Percentiles rank a stretch among this genome's conserved stretches.
phyloP scores from a whole-genome alignment of 208 protist genomes.

The Leishmania gerbilli region DNA sequence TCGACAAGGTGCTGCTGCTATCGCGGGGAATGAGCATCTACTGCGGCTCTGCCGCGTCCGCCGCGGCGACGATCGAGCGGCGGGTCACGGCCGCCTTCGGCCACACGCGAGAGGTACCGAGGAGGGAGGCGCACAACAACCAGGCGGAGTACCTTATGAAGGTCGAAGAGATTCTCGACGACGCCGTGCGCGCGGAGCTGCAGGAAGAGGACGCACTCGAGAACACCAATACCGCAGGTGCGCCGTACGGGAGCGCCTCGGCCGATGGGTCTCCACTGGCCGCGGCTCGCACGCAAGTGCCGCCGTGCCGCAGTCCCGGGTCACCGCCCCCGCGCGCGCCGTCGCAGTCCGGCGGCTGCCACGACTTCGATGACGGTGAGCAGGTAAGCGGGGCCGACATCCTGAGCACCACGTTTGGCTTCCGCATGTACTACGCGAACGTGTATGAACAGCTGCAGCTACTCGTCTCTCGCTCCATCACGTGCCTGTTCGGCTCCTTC shows the following conservation, averaged over 20 bases:
- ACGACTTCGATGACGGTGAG: background rate
- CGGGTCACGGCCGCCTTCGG: slow-evolving; percentile 58
- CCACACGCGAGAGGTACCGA: slow-evolving; percentile 40
- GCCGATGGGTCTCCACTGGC: background rate
- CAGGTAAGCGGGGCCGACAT: slow-evolving; percentile 36
- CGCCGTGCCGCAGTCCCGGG: slow-evolving; percentile 24
- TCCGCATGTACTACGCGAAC: slow-evolving; percentile 85
- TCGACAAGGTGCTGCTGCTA: slow-evolving; percentile 89
- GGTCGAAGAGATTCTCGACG: slow-evolving; percentile 80
- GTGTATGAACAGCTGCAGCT: slow-evolving; percentile 83
- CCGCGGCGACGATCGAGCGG: slow-evolving; percentile 57
- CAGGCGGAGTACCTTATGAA: slow-evolving; percentile 89
- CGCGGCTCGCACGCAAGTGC: slow-evolving; percentile 15
- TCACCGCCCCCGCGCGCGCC: slow-evolving; percentile 13
- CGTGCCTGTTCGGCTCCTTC: slow-evolving; percentile 74
- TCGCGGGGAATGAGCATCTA: slow-evolving; percentile 85
- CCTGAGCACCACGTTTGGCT: slow-evolving; percentile 42
- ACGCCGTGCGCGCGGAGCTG: slow-evolving; percentile 64
- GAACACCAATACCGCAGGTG: background rate
- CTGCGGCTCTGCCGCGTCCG: slow-evolving; percentile 72
- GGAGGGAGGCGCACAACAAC: slow-evolving; percentile 55
- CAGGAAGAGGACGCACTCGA: slow-evolving; percentile 37
- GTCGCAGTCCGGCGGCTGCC: slow-evolving; percentile 2
- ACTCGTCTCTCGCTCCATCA: slow-evolving; percentile 67
- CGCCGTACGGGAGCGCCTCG: no score